These are phyloP conservation scores for Fusarium succisae DNA, from an alignment of 2,329 filamentous ascomycete species.

Conservation along the genomic window DNA sequence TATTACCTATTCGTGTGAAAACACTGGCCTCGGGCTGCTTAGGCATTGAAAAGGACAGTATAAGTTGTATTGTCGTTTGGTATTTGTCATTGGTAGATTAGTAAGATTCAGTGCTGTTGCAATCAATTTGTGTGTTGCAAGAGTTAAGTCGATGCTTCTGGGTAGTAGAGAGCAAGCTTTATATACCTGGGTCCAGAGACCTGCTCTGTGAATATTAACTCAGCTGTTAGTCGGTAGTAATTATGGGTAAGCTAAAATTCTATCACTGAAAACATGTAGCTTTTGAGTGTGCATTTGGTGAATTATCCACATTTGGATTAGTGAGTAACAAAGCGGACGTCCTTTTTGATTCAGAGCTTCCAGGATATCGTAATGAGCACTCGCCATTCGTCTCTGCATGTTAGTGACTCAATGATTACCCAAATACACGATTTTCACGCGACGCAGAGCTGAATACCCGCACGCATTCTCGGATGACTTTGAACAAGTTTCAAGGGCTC, in stretches of 20 bases:
- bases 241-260: not conserved
- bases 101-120: not conserved
- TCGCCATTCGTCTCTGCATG: not conserved
- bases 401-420: not conserved
- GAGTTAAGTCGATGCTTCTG: not conserved
- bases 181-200: not conserved
- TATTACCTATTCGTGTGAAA: not conserved
- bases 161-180: not conserved
- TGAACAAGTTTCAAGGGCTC: not conserved
- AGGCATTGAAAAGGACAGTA: not conserved
- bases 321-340: not conserved
- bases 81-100: not conserved
- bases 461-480: not conserved
- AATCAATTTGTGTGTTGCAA: not conserved
- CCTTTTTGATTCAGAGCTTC: not conserved
- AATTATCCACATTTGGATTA: not conserved
- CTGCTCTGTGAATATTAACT: not conserved
- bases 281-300: accelerated
- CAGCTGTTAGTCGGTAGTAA: not conserved
- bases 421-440: not conserved
- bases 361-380: accelerated
- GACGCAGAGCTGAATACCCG: not conserved
- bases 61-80: not conserved
- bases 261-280: not conserved
- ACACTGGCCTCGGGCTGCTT: not conserved